Conservation (phyloP, 164 flowering plant species). For the Hamamelis virginiana region DNA sequence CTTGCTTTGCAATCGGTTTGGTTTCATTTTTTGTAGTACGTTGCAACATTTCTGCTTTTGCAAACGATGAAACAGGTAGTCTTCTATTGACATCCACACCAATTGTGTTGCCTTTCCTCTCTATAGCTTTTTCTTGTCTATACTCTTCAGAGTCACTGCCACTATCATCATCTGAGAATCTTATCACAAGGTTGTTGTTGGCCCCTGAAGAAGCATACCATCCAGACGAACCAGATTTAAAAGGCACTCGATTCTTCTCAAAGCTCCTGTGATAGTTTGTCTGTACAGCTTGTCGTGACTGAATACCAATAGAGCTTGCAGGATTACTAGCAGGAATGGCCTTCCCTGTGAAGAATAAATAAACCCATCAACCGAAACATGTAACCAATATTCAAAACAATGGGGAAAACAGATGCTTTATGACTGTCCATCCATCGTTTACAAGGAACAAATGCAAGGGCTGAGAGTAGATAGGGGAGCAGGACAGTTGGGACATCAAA, state of each 20-base stretch:
- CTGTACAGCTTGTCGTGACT: constrained; percentile 14
- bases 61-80: constrained; percentile 22
- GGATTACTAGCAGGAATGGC: constrained; percentile 16
- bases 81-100: constrained; percentile 21
- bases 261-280: constrained; percentile 26
- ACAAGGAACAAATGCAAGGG: too few relatives aligned
- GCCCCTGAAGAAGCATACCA: constrained; percentile 24
- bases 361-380: not conserved
- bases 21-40: constrained; percentile 22
- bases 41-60: constrained; percentile 27
- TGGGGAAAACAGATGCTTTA: too few relatives aligned
- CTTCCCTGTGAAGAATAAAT: constrained; percentile 29
- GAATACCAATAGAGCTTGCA: constrained; percentile 20
- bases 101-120: constrained; percentile 20
- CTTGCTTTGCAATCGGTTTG: constrained; percentile 35
- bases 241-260: constrained; percentile 29
- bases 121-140: constrained; percentile 21
- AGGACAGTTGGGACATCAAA: too few relatives aligned
- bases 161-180: constrained; percentile 81
- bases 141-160: constrained; percentile 60
- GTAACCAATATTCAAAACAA: too few relatives aligned
- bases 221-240: constrained; percentile 27
- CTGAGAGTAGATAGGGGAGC: too few relatives aligned
- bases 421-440: too few relatives aligned
- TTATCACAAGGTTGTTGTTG: constrained; percentile 59